Evolutionary conservation across 2,329 filamentous ascomycete genomes (phyloP), one percentile per base, ranked within the genome.

Genomic region (Drechslera avenae): DNA sequence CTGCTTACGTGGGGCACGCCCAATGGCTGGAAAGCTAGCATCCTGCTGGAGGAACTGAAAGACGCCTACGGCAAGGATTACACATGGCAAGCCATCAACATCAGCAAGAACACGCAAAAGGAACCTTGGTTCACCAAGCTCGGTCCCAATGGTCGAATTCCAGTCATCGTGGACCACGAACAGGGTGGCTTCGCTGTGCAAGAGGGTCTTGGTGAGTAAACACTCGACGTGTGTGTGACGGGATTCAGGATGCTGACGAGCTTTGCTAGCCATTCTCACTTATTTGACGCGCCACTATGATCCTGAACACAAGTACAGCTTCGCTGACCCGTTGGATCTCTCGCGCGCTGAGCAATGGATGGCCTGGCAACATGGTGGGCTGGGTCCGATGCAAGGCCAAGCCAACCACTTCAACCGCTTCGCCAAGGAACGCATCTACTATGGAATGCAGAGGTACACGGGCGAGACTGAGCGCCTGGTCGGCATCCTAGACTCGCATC

Each of bases 161-260:
- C 85, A 2, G 84, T 82, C 39, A 81, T 88, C 39, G 79, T 87
- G 23, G 85, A 88, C 73, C 85, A 88, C 58, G 83, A 88, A 69
- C 79, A 83, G 54, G 75, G 76, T 48, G 80, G 73, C 39, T 82
- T 88, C 43, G 73, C 81, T 35, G 84, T 79, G 39, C 72, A 75
- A 62, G 76, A 79, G 55, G 76, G 76, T 19, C 56, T 69, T 35
- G 65, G 67, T 74, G 42, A 46, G 68, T 56, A 26, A 28, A 31
- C 10, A 12, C 16, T 30, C 18, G 16, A 12, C 4, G 9, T 12
- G 35, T 12, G 35, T 23, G 18, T 17, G 26, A 16, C 16, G 26
- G 39, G n/a, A 23, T 30, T 19, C 16, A 37, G 16, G 12, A 43
- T 34, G 18, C 32, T 35, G 37, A 52, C 28, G 13, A 34, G 9